Evolutionary conservation across 1,139 yeast genomes (phyloP).

Genomic region (Hansenula anomala): DNA sequence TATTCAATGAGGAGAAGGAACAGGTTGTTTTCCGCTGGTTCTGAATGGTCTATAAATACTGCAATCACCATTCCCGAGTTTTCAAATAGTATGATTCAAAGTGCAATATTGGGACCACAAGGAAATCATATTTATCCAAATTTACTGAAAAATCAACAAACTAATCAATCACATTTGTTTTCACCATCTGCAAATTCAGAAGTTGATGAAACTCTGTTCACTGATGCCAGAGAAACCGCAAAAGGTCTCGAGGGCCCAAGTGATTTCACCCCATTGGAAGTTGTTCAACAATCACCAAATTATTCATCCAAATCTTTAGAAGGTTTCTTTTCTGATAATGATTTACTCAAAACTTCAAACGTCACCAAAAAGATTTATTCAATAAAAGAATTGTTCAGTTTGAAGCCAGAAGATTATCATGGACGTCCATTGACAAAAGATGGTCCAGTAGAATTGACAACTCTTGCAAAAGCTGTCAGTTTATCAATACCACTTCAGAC

Average conservation of each 20-base stretch:
- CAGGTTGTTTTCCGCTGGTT: slow-evolving; percentile 12
- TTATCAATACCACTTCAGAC: slow-evolving; percentile 6
- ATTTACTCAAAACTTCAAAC: background rate
- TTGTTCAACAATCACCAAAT: slow-evolving; percentile 7
- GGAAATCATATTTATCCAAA: slow-evolving; percentile 9
- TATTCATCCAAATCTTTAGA: slow-evolving; percentile 3
- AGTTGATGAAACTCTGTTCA: background rate
- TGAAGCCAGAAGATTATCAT: slow-evolving; percentile 14
- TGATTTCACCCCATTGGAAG: slow-evolving; percentile 5
- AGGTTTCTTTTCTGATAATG: slow-evolving; percentile 1
- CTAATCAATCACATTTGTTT: background rate
- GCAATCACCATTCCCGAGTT: background rate
- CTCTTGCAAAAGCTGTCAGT: slow-evolving; percentile 1
- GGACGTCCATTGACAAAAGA: slow-evolving; percentile 9
- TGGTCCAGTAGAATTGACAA: background rate
- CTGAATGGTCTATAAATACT: slow-evolving; percentile 15
- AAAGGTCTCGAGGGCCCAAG: background rate
- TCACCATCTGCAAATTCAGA: background rate
- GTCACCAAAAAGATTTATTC: slow-evolving; percentile 5
- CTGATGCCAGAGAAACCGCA: background rate
- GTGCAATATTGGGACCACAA: background rate
- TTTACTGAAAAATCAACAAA: background rate
- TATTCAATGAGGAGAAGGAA: slow-evolving; percentile 14
- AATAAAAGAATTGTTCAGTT: slow-evolving; percentile 10
- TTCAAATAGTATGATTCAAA: background rate